Conservation (phyloP, 2,329 filamentous ascomycete species). For the Fusarium torreyae region DNA sequence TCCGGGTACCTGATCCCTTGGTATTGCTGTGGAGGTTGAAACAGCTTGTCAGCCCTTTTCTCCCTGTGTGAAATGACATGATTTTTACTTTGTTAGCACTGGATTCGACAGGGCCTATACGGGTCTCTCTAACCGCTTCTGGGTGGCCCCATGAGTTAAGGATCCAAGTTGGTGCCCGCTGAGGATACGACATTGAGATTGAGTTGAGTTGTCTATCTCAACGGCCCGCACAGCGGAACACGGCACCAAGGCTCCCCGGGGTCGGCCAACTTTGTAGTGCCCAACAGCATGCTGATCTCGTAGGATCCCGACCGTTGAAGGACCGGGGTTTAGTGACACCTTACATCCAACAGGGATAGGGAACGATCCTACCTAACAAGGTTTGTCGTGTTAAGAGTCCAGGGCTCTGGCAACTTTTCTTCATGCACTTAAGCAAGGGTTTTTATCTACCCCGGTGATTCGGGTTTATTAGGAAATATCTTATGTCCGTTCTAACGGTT, state of each 20-base stretch:
- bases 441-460: too few relatives aligned
- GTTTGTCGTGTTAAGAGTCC: not conserved
- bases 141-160: not conserved
- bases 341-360: too few relatives aligned
- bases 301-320: not conserved
- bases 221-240: slow-evolving; percentile 6
- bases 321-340: not conserved
- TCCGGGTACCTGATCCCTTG: not conserved
- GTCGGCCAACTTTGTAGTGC: not conserved
- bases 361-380: not conserved
- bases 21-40: not conserved
- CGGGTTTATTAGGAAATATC: too few relatives aligned
- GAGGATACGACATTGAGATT: slow-evolving; percentile 14
- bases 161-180: slow-evolving; percentile 4
- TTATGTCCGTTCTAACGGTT: too few relatives aligned
- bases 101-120: not conserved
- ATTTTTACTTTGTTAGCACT: slow-evolving; percentile 5
- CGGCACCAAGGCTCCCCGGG: not conserved
- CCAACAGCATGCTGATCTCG: slow-evolving; percentile 9
- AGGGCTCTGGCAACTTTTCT: too few relatives aligned
- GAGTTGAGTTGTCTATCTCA: not conserved
- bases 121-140: not conserved
- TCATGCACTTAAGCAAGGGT: too few relatives aligned
- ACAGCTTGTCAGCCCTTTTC: not conserved
- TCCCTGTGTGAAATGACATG: not conserved